Percentiles rank a stretch among this genome's conserved stretches.
phyloP scores from a whole-genome alignment of 2,329 filamentous ascomycete genomes.

The Apiospora pterosperma region DNA sequence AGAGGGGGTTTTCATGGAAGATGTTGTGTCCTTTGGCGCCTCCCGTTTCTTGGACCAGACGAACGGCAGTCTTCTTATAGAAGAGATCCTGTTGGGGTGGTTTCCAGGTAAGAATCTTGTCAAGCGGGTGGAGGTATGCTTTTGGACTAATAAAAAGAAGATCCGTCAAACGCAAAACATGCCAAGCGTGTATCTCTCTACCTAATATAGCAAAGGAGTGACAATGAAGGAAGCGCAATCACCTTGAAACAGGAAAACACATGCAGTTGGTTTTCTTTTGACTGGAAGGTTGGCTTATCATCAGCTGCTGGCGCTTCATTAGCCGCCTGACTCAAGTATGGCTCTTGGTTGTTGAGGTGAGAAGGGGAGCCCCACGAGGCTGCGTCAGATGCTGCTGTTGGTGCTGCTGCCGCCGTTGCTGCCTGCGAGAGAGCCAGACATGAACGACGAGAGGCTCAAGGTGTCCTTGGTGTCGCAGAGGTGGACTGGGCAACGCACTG shows the following conservation, averaged over 20 bases:
- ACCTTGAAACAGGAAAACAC: conserved; percentile 1
- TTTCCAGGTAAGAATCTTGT: neutral
- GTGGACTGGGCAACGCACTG: neutral
- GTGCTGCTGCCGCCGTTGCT: neutral
- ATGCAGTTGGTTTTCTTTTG: neutral
- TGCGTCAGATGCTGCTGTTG: neutral
- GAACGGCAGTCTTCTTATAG: neutral
- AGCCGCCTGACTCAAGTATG: neutral
- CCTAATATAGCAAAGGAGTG: neutral
- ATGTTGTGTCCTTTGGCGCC: neutral
- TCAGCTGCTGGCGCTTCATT: conserved; percentile 2
- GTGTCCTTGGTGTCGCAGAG: neutral
- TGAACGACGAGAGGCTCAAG: neutral
- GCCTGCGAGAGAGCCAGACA: neutral
- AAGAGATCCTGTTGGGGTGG: neutral
- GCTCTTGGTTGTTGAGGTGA: neutral
- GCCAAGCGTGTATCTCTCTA: neutral
- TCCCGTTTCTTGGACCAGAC: neutral
- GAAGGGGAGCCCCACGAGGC: conserved; percentile 1
- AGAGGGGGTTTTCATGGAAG: neutral
- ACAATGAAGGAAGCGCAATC: neutral
- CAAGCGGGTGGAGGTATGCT: too few relatives aligned
- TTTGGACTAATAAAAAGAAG: too few relatives aligned
- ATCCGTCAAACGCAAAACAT: neutral
- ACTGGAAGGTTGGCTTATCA: neutral